A percentile compares a stretch with the other conserved stretches of the same genome.
Evolutionary conservation across 163 green algal genomes (phyloP).

Genomic region (Picocystis sp.): DNA sequence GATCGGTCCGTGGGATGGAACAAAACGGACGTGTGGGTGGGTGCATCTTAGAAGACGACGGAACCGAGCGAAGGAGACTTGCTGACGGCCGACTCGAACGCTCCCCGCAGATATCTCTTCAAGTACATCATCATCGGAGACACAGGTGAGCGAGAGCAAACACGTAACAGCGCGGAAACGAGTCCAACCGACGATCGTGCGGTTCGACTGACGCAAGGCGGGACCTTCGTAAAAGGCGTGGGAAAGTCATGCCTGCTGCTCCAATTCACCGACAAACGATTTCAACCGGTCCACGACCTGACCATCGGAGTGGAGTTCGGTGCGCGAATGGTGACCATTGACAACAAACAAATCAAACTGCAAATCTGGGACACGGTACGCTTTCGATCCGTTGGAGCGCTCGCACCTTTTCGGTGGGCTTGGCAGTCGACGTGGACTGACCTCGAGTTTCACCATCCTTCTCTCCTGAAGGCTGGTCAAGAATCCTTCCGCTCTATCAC

Average conservation of each 20-base stretch:
- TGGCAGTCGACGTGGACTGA: not conserved
- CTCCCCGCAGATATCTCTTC: slow-evolving; percentile 56
- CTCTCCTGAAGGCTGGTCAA: slow-evolving; percentile 57
- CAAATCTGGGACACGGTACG: slow-evolving; percentile 98
- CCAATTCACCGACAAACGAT: slow-evolving; percentile 99
- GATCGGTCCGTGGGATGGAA: too few relatives aligned
- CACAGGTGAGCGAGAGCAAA: slow-evolving; percentile 37
- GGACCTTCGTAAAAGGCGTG: slow-evolving; percentile 48
- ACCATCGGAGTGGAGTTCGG: slow-evolving; percentile 99
- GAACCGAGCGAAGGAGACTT: too few relatives aligned
- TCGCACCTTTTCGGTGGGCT: slow-evolving; percentile 2
- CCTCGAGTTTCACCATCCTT: not conserved
- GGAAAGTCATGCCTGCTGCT: slow-evolving; percentile 99
- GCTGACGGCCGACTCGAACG: too few relatives aligned
- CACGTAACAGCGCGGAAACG: too few relatives aligned
- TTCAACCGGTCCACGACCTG: slow-evolving; percentile 99
- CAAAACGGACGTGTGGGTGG: too few relatives aligned
- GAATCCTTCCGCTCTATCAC: slow-evolving; percentile 97
- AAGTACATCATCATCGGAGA: slow-evolving; percentile 99
- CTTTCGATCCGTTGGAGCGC: not conserved
- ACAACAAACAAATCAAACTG: slow-evolving; percentile 97
- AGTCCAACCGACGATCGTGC: too few relatives aligned
- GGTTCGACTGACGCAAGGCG: not conserved
- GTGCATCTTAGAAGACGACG: too few relatives aligned
- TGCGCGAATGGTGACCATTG: slow-evolving; percentile 94